Evolutionary conservation across 1,284 basidiomycete genomes (phyloP), one percentile per base, ranked within the genome.

Genomic region (Puccinia hordei): DNA sequence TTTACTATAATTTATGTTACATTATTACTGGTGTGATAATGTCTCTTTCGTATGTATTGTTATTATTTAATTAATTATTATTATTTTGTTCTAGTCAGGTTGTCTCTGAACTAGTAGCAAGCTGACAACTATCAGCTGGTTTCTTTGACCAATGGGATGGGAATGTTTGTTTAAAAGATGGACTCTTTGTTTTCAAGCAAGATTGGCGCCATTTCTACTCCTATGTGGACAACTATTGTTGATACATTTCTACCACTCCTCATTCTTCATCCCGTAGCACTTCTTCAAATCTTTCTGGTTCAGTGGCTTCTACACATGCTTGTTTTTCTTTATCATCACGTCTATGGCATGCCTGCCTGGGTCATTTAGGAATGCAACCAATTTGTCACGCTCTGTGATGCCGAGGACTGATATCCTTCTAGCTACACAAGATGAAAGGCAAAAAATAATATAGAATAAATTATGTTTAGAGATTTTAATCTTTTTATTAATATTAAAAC

Each of bases 311-410:
- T 66, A 5, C 15, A 1, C 2, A 1, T 15, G 17, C 2, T 66
- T 38, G 5, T n/a, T 15, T 44, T n/a, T 41, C 4, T 44, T 13
- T n/a, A 3, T n/a, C 35, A n/a, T 46, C 9, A 4, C 41, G 13
- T 1, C 30, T 38, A 8, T 73, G 72, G 72, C 72, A 73, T 59
- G 53, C 51, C 3, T 17, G 72, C 1, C n/a, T 73, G 10, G 72
- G 72, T 5, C 72, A 73, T 17, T 13, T 73, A 0, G 72, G 27
- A 17, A 41, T 73, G n/a, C n/a, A n/a, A n/a, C n/a, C n/a, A n/a
- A n/a, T n/a, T n/a, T n/a, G n/a, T n/a, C n/a, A n/a, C n/a, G n/a
- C n/a, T n/a, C n/a, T n/a, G n/a, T n/a, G n/a, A n/a, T n/a, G n/a
- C n/a, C n/a, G n/a, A n/a, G n/a, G n/a, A n/a, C n/a, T n/a, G n/a